Conservation (phyloP, 768 basidiomycete species). For the Peribolospora kevripleyi region DNA sequence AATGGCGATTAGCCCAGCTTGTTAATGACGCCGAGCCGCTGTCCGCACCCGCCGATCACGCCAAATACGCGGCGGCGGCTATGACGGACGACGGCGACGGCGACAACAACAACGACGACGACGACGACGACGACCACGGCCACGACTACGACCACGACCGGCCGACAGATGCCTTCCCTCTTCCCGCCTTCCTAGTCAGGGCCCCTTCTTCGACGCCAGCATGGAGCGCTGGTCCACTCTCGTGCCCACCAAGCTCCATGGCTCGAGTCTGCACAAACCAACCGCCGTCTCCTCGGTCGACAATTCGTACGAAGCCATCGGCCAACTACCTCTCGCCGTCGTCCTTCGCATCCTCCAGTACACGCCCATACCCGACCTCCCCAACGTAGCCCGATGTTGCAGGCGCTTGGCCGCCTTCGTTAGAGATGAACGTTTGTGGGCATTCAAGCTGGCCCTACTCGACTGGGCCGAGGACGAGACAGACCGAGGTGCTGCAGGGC, state of each 20-base stretch:
- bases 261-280: constrained; percentile 4
- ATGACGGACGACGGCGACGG: no score
- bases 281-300: constrained; percentile 13
- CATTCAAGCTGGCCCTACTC: constrained; percentile 41
- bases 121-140: not conserved
- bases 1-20: no score
- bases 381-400: constrained; percentile 43
- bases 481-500: not conserved
- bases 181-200: not conserved
- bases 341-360: constrained; percentile 48
- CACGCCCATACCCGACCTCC: constrained; percentile 57
- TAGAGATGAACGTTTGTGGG: constrained; percentile 57
- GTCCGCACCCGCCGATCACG: no score
- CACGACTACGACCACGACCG: not conserved
- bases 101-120: not conserved
- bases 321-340: constrained; percentile 51
- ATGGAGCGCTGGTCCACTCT: constrained; percentile 79
- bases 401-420: constrained; percentile 39
- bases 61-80: no score
- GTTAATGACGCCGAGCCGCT: no score
- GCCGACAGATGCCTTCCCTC: not conserved
- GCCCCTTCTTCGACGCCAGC: not conserved
- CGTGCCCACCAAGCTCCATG: constrained; percentile 37
- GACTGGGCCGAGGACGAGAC: constrained; percentile 7
- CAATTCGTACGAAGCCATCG: constrained; percentile 28